Evolutionary conservation across 2,329 filamentous ascomycete species (phyloP).

Genomic region (Drechslerella coelobrocha): DNA sequence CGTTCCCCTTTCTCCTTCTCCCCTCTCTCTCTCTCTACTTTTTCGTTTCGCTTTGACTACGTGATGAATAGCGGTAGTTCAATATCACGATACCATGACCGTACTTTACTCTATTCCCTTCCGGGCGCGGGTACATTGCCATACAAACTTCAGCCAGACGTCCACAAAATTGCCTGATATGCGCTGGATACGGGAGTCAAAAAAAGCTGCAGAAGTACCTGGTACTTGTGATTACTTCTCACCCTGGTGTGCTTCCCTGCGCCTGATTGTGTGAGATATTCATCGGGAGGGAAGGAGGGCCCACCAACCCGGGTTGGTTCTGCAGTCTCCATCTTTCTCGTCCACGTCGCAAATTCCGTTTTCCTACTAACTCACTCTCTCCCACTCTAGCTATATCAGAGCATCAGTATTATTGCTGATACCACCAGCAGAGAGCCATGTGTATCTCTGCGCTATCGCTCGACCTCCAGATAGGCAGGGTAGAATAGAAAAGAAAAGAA

Average conservation of each 20-base stretch:
- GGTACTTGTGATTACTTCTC: not conserved
- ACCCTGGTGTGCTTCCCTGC: not conserved
- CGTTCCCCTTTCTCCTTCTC: not conserved
- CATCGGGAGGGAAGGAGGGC: slow-evolving; percentile 20
- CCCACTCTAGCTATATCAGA: not conserved
- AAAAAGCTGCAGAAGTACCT: not conserved
- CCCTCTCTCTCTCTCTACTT: not conserved
- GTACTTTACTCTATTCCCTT: not conserved
- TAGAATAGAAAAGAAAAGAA: not conserved
- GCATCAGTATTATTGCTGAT: not conserved
- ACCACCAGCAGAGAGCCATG: too few relatives aligned
- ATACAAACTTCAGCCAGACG: slow-evolving; percentile 5
- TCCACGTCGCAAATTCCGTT: slow-evolving; percentile 1
- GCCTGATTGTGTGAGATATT: not conserved
- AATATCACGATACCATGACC: not conserved
- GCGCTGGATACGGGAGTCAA: not conserved
- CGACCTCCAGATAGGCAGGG: too few relatives aligned
- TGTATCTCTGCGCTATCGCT: not conserved
- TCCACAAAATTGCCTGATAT: slow-evolving; percentile 19
- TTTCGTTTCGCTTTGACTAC: not conserved
- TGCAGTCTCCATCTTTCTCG: slow-evolving; percentile 10
- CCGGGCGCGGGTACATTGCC: not conserved
- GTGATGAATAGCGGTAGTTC: not conserved
- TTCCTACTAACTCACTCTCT: not conserved
- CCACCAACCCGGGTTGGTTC: slow-evolving; percentile 43